Evolutionary conservation across 306 rosid species (phyloP), one percentile per base, ranked within the genome.

Genomic region (Citrullus colocynthis): DNA sequence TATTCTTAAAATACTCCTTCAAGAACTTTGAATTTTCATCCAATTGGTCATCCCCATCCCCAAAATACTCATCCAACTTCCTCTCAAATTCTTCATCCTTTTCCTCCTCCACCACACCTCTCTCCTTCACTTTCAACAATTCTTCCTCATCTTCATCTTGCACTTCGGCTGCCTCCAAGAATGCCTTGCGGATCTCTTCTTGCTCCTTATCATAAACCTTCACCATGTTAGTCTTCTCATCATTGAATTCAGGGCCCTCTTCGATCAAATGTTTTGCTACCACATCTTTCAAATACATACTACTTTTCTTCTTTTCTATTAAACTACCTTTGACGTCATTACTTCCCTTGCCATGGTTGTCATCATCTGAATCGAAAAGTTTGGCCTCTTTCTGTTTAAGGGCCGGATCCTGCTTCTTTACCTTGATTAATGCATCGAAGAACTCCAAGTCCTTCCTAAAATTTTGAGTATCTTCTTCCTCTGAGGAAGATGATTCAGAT

Each of bases 241-340:
- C 81, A 37, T 61, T 77, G 74, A 88, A 86, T 59, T 91, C 92
- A 2, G 93, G 82, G 10, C 97, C 97, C 51, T 86, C 89, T 83
- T 93, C 92, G 10, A 91, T 79, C 85, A 93, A 83, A 72, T 89
- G 92, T 73, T 85, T 81, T 20, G 96, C 97, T 61, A 72, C 44
- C 82, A 93, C 93, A 82, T 91, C 97, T 86, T 93, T 91, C 84
- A 93, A 78, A 82, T 87, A 88, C 88, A 84, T 69, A 20, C 83
- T 49, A 42, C 72, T 85, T 58, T 81, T 80, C 69, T 84, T 85
- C 58, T 81, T 84, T 11, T 16, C 66, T 75, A 65, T 83, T 74
- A 73, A 78, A 45, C 77, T 49, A 36, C 62, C 73, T 49, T 60
- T 69, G 20, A 76, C 79, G 9, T 41, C 63, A 0, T 77, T 85